Percentiles rank a stretch among this genome's conserved stretches.
phyloP scores from a whole-genome alignment of 306 rosid genomes.

The Inga oerstediana region DNA sequence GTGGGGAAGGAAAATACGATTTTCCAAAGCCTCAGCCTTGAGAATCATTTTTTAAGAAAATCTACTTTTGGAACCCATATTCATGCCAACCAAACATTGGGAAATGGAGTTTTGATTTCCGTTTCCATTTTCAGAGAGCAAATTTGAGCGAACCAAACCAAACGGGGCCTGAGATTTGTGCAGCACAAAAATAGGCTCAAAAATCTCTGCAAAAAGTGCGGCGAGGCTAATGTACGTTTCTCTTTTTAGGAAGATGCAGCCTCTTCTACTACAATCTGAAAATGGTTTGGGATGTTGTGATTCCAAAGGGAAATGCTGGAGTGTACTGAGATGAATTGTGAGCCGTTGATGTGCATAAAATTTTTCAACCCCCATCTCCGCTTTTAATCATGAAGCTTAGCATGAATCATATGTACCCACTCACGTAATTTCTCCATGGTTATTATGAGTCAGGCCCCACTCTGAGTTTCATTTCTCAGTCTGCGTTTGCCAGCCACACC shows the following conservation, averaged over 20 bases:
- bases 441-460: conserved; percentile 50
- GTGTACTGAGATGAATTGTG: background rate
- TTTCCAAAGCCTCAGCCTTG: no score
- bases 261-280: background rate
- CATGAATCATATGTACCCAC: conserved; percentile 34
- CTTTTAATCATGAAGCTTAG: conserved; percentile 26
- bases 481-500: conserved; percentile 40
- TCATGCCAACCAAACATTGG: background rate
- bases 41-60: no score
- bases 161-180: background rate
- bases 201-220: conserved; percentile 15
- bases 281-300: background rate
- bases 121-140: background rate
- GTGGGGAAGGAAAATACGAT: no score
- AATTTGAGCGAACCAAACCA: background rate
- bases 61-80: background rate
- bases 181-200: background rate
- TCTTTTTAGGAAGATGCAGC: background rate
- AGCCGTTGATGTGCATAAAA: conserved; percentile 8
- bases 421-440: conserved; percentile 45
- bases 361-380: background rate
- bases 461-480: conserved; percentile 27
- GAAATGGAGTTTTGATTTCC: background rate
- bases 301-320: background rate
- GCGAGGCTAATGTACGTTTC: background rate